Conservation (phyloP, 805 yeast genomes). For the Pichia thaimueangensis region DNA sequence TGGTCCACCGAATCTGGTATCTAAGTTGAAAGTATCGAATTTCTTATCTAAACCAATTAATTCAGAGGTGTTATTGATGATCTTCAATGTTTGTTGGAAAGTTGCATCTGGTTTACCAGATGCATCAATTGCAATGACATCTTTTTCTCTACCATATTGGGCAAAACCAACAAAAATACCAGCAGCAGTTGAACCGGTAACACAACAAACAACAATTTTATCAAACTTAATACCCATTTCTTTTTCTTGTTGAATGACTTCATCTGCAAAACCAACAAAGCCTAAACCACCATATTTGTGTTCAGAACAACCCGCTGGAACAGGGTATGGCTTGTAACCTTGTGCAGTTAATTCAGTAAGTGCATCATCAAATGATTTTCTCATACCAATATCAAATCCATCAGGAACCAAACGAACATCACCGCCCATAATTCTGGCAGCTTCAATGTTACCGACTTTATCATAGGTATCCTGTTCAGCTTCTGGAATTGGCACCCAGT, state of each 20-base stretch:
- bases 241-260: conserved; percentile 30
- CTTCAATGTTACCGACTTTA: conserved; percentile 32
- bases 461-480: conserved; percentile 27
- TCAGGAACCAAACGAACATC: conserved; percentile 31
- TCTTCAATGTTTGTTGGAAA: conserved; percentile 30
- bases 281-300: conserved; percentile 33
- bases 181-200: conserved; percentile 31
- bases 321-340: conserved; percentile 32
- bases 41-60: conserved; percentile 26
- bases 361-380: conserved; percentile 31
- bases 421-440: conserved; percentile 33
- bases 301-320: conserved; percentile 34
- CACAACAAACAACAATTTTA: conserved; percentile 32
- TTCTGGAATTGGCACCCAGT: conserved; percentile 33
- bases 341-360: conserved; percentile 22
- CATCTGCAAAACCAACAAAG: conserved; percentile 32
- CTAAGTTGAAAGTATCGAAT: conserved; percentile 26
- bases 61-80: conserved; percentile 29
- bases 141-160: conserved; percentile 29
- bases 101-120: conserved; percentile 32
- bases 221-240: conserved; percentile 30
- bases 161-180: conserved; percentile 32
- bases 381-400: conserved; percentile 32
- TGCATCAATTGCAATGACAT: conserved; percentile 33
- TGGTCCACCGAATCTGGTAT: conserved; percentile 31